Evolutionary conservation across 176 grass and related monocot genomes (phyloP).

Genomic region (Eleusine indica): DNA sequence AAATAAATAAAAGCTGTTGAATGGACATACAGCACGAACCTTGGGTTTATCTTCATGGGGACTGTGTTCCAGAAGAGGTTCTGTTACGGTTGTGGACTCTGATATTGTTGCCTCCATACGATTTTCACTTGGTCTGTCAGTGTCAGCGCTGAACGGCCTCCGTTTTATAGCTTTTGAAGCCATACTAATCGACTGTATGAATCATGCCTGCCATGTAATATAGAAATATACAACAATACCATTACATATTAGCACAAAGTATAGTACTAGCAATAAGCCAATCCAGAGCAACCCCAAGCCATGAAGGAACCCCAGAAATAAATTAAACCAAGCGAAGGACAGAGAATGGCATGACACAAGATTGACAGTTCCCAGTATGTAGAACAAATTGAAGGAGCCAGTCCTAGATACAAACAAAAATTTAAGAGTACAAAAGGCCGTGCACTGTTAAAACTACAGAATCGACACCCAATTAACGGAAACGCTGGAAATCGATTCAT

Average conservation of each 20-base stretch:
- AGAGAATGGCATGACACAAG: background rate
- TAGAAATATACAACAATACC: background rate
- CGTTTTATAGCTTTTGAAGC: constrained; percentile 49
- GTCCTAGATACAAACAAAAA: background rate
- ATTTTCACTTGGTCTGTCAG: constrained; percentile 23
- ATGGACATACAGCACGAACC: background rate
- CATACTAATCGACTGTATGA: constrained; percentile 29
- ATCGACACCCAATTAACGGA: background rate
- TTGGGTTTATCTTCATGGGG: constrained; percentile 36
- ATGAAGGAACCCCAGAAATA: background rate
- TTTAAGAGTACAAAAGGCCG: background rate
- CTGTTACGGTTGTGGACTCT: constrained; percentile 10
- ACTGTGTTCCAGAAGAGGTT: constrained; percentile 45
- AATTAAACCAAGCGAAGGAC: background rate
- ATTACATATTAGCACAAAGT: background rate
- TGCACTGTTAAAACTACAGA: background rate
- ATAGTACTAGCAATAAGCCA: background rate
- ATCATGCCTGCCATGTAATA: constrained; percentile 29
- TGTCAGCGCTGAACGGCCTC: constrained; percentile 18
- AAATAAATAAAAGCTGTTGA: background rate
- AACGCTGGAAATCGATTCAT: background rate
- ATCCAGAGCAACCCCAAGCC: background rate
- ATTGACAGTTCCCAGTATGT: background rate
- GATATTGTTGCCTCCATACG: constrained; percentile 15
- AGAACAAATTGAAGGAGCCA: background rate